Base-by-base conservation (phyloP, 2,329 filamentous ascomycete genomes). In the Tricladium varicosporioides region DNA sequence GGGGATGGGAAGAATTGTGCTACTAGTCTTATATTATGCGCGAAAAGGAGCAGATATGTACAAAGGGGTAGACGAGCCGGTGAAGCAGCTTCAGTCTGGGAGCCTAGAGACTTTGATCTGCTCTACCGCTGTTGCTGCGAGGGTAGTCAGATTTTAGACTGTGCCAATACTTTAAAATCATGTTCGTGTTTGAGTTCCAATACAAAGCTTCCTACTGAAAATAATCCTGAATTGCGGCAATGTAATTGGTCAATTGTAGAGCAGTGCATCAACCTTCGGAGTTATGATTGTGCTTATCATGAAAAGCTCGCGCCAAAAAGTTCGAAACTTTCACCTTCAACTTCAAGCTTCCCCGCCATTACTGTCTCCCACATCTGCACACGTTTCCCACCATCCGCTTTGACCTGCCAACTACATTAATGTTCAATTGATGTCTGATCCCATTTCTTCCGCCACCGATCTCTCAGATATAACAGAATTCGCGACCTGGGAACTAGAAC, bases 1-100 rank as follows among this genome's bases (percentile, higher is more conserved):
- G 57, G 58, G 60, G 58, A 54, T 44, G 58, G 58, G 54, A 66
- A 61, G 59, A 63, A 64, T 61, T 68, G 66, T 70, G 62, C 67
- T 69, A 71, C 61, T 71, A 71, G 68, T 70, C 61, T 61, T 67
- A 61, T 59, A 65, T 32, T 54, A 47, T 56, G 53, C 44, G 52
- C 54, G 59, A 58, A 57, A 55, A 52, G 57, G 22, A 27, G 22
- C 56, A 19, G 32, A 48, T 53, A 55, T 57, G 48, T 54, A 56
- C 48, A 56, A 53, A 56, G 51, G 48, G 51, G 56, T 22, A 44
- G 18, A n/a, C 10, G 36, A 48, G 19, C 53, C 43, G 54, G 53
- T 53, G 58, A 27, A 27, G 22, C 22, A 27, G 22, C 62, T 66
- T 65, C 65, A 63, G 45, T 63, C 53, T 63, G 51, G 63, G 53